Evolutionary conservation across 2,329 filamentous ascomycete genomes (phyloP).

Genomic region (Chaetomiaceae sp.): DNA sequence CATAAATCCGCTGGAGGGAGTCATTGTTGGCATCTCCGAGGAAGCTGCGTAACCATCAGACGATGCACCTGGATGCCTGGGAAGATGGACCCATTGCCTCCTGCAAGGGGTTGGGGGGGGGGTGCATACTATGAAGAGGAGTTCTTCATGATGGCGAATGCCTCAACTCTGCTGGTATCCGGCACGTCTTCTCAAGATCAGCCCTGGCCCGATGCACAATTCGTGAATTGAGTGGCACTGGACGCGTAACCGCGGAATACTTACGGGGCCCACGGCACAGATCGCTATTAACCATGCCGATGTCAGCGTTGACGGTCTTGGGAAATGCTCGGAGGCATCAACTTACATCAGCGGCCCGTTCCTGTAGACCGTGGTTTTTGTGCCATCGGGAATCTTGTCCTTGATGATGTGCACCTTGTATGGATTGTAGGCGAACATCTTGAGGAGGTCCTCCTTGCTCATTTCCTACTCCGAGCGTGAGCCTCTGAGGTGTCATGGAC

Average conservation of each 20-base stretch:
- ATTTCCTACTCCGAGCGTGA: constrained; percentile 41
- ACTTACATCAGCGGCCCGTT: constrained; percentile 84
- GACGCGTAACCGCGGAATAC: neutral
- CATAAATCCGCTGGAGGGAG: constrained; percentile 92
- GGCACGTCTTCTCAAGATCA: constrained; percentile 56
- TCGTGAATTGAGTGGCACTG: neutral
- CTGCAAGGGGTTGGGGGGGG: too few species aligned
- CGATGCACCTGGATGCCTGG: too few species aligned
- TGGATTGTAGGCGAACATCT: constrained; percentile 97
- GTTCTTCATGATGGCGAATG: constrained; percentile 84
- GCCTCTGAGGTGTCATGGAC: neutral
- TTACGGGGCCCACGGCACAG: constrained; percentile 77
- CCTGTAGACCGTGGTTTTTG: constrained; percentile 87
- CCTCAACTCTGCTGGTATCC: constrained; percentile 87
- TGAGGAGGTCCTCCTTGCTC: constrained; percentile 82
- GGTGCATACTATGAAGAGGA: constrained; percentile 28
- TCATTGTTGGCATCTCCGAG: constrained; percentile 90
- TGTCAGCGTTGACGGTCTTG: too few species aligned
- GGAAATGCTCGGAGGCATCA: too few species aligned
- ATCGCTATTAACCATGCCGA: constrained; percentile 49
- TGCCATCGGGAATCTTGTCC: constrained; percentile 82
- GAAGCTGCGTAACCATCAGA: constrained; percentile 59
- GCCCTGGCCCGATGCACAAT: neutral
- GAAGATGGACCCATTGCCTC: neutral
- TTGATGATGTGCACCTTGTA: constrained; percentile 98